Evolutionary conservation across 2,329 filamentous ascomycete species (phyloP).

Genomic region (Botrytis byssoidea): DNA sequence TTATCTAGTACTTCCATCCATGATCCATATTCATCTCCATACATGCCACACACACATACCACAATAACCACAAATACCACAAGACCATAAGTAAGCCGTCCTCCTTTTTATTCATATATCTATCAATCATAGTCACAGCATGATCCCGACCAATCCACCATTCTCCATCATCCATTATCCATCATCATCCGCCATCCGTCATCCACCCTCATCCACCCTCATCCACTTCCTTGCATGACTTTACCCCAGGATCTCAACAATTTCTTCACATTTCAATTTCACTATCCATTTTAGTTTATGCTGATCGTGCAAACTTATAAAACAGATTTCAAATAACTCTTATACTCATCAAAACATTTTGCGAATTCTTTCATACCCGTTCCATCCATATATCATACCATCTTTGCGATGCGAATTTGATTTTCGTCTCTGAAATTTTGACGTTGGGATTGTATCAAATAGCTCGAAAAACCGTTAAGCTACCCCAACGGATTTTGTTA

Average conservation of each 20-base stretch:
- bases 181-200: not conserved
- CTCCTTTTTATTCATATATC: not conserved
- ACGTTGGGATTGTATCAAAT: not conserved
- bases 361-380: not conserved
- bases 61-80: not conserved
- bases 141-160: not conserved
- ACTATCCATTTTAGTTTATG: not conserved
- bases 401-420: not conserved
- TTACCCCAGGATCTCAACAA: slow-evolving; percentile 18
- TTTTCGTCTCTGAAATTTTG: not conserved
- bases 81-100: not conserved
- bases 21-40: not conserved
- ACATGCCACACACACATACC: not conserved
- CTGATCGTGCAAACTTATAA: not conserved
- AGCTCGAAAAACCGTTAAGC: not conserved
- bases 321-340: not conserved
- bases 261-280: not conserved
- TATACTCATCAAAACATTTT: not conserved
- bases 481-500: slow-evolving; percentile 14
- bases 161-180: not conserved
- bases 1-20: not conserved
- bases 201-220: not conserved
- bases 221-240: slow-evolving; percentile 8
- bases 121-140: no score
- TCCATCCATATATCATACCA: not conserved